phyloP scores from a whole-genome alignment of 1,284 basidiomycete species.

The Marasmius fiardii region DNA sequence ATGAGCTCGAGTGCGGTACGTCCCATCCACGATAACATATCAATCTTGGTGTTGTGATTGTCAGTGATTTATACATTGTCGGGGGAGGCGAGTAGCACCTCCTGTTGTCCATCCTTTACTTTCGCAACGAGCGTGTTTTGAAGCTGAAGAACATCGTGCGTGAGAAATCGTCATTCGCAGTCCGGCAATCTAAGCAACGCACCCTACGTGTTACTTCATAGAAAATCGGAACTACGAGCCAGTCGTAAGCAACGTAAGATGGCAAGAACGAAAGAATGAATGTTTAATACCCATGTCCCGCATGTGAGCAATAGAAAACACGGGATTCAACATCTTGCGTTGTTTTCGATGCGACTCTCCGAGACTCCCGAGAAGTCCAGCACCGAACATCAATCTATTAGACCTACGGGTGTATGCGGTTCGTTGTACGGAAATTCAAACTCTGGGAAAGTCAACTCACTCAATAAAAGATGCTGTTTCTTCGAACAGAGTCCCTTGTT shows the following conservation, averaged over 20 bases:
- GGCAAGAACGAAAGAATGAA: neutral
- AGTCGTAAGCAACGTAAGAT: neutral
- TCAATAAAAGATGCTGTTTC: constrained; percentile 1
- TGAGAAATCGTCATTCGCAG: neutral
- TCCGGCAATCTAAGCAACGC: neutral
- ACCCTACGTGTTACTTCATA: constrained; percentile 1
- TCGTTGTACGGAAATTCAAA: too few relatives aligned
- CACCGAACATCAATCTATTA: constrained; percentile 3
- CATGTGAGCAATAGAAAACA: constrained; percentile 13
- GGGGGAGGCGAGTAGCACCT: neutral
- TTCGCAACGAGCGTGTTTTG: neutral
- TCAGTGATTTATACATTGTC: too few relatives aligned
- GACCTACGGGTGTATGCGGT: too few relatives aligned
- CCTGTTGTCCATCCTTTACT: neutral
- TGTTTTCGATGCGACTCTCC: constrained; percentile 12
- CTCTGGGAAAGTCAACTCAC: neutral
- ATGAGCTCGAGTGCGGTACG: constrained; percentile 22
- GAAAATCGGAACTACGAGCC: constrained; percentile 9
- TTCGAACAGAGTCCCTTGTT: constrained; percentile 1
- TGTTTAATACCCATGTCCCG: constrained; percentile 11
- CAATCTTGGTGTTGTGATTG: too few relatives aligned
- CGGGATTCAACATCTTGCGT: constrained; percentile 12
- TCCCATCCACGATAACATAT: constrained; percentile 14
- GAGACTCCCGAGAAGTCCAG: constrained; percentile 1
- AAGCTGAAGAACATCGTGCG: neutral